Conservation (phyloP, 768 basidiomycete genomes). For the Suillus placidus region DNA sequence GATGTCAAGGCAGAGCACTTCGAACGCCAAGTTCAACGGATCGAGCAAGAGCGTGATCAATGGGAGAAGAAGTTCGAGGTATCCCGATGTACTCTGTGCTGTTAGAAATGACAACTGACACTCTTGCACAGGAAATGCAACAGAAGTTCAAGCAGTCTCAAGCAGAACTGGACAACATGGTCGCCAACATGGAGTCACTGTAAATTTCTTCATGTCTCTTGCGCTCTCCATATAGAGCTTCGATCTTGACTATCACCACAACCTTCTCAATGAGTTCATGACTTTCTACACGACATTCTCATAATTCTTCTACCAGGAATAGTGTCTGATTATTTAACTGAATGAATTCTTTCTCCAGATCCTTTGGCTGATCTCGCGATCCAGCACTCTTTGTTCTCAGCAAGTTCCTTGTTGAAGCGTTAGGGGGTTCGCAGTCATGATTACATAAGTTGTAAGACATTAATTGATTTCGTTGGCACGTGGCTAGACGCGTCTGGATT, state of each 20-base stretch:
- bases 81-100: constrained; percentile 3
- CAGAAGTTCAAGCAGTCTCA: constrained; percentile 75
- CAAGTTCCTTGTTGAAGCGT: background rate
- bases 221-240: constrained; percentile 8
- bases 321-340: constrained; percentile 16
- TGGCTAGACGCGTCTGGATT: background rate
- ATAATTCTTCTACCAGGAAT: constrained; percentile 25
- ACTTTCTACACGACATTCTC: constrained; percentile 16
- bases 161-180: constrained; percentile 83
- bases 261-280: background rate
- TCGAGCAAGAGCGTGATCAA: constrained; percentile 87
- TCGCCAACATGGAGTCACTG: constrained; percentile 71
- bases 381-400: too few relatives aligned
- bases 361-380: background rate
- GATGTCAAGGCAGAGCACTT: constrained; percentile 99
- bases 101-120: constrained; percentile 10
- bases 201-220: constrained; percentile 33
- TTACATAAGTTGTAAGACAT: constrained; percentile 2
- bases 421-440: background rate
- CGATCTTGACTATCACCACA: background rate
- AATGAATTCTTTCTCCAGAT: constrained; percentile 8
- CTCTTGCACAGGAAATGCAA: constrained; percentile 58
- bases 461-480: background rate
- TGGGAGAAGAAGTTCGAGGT: constrained; percentile 98
- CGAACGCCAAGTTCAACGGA: constrained; percentile 84